Conservation (phyloP, 768 basidiomycete species). For the Artomyces pyxidatus region DNA sequence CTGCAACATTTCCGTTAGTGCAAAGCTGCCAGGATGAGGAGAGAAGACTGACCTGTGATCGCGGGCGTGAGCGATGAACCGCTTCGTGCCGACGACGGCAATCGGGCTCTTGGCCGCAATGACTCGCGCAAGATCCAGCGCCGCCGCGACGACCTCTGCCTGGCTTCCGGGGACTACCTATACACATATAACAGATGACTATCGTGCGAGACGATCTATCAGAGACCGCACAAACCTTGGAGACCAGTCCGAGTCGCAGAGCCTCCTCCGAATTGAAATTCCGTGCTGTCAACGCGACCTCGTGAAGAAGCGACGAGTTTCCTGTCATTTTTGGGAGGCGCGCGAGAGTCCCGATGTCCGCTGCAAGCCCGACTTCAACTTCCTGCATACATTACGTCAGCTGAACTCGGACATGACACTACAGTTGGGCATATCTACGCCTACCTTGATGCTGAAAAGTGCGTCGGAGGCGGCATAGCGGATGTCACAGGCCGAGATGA, state of each 20-base stretch:
- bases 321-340: conserved; percentile 71
- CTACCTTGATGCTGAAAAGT: conserved; percentile 66
- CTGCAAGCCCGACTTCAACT: conserved; percentile 80
- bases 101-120: conserved; percentile 77
- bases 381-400: conserved; percentile 45
- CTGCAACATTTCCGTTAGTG: conserved; percentile 12
- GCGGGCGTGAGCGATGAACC: conserved; percentile 64
- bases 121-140: conserved; percentile 52
- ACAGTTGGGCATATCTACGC: conserved; percentile 13
- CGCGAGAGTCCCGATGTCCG: conserved; percentile 83
- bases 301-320: conserved; percentile 63
- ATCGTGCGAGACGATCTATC: neutral
- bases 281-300: conserved; percentile 70
- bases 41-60: conserved; percentile 58
- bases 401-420: conserved; percentile 1
- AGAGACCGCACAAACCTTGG: conserved; percentile 24
- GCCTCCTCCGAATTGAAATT: conserved; percentile 68
- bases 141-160: conserved; percentile 57
- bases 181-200: too few species aligned
- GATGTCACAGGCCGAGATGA: conserved; percentile 71
- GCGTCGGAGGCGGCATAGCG: conserved; percentile 60
- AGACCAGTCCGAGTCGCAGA: conserved; percentile 61
- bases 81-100: conserved; percentile 71
- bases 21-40: neutral
- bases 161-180: conserved; percentile 56